A percentile compares a stretch with the other conserved stretches of the same genome.
phyloP scores from a whole-genome alignment of 2,329 filamentous ascomycete genomes.

The Stromatinia cepivora region DNA sequence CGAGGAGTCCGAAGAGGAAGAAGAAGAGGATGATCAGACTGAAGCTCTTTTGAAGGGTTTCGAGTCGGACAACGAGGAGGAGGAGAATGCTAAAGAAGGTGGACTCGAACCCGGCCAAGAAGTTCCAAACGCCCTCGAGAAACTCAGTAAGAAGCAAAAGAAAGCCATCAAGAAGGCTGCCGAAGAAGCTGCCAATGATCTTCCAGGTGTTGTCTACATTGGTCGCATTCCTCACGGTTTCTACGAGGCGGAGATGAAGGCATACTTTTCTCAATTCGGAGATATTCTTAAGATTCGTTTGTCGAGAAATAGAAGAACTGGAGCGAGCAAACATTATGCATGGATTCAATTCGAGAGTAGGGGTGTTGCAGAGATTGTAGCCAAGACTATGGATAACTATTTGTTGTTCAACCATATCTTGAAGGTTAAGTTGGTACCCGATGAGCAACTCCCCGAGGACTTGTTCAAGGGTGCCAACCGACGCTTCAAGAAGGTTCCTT shows the following conservation, averaged over 20 bases:
- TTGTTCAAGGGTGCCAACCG: conserved; percentile 89
- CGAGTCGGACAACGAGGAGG: conserved; percentile 44
- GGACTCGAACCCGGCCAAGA: conserved; percentile 44
- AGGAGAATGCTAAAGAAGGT: conserved; percentile 45
- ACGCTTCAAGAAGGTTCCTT: conserved; percentile 84
- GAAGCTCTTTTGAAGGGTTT: conserved; percentile 55
- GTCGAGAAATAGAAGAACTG: conserved; percentile 89
- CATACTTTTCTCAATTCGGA: conserved; percentile 94
- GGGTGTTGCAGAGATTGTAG: conserved; percentile 86
- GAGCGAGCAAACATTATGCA: conserved; percentile 87
- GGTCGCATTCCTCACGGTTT: conserved; percentile 92
- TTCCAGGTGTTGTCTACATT: conserved; percentile 82
- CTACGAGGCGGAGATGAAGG: conserved; percentile 93
- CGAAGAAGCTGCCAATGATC: conserved; percentile 48
- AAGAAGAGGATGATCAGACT: conserved; percentile 52
- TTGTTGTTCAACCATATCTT: conserved; percentile 92
- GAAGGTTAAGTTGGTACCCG: conserved; percentile 77
- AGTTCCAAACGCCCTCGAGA: conserved; percentile 33
- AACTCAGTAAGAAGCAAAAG: conserved; percentile 49
- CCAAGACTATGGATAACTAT: conserved; percentile 97
- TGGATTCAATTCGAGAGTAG: conserved; percentile 83
- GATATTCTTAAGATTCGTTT: conserved; percentile 74
- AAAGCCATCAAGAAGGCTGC: conserved; percentile 50
- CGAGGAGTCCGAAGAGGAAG: conserved; percentile 34
- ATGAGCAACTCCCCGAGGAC: conserved; percentile 74